A percentile compares a stretch with the other conserved stretches of the same genome.
These are phyloP conservation scores for Aquilaria sinensis DNA, from an alignment of 345 rosid genomes.

Conservation along the genomic window DNA sequence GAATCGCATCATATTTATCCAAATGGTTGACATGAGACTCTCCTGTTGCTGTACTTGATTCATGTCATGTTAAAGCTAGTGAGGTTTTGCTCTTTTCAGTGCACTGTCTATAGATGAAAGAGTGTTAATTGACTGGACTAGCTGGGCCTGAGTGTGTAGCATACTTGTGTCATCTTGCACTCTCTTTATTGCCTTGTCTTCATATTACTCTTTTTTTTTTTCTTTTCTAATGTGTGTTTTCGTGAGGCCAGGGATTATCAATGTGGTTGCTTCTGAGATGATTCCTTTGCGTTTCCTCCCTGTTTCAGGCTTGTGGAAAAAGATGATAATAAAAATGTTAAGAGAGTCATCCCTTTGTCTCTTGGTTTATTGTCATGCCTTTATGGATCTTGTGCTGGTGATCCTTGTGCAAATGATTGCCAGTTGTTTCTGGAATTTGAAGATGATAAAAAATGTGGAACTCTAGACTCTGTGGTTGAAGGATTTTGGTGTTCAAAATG, in stretches of 20 bases:
- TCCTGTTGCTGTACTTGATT: neutral
- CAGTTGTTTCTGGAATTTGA: constrained; percentile 41
- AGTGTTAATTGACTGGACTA: too few species aligned
- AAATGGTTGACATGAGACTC: neutral
- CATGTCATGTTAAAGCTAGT: too few species aligned
- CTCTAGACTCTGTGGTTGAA: constrained; percentile 42
- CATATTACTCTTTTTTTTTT: too few species aligned
- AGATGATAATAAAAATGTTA: constrained; percentile 51
- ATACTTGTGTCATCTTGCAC: too few species aligned
- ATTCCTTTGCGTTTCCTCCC: constrained; percentile 8
- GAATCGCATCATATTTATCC: neutral
- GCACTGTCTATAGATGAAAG: too few species aligned
- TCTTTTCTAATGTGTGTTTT: neutral
- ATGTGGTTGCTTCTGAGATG: constrained; percentile 7
- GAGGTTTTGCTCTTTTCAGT: too few species aligned
- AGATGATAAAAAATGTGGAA: constrained; percentile 26
- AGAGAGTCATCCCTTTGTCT: constrained; percentile 53
- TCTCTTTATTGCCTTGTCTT: too few species aligned
- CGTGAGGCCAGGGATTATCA: constrained; percentile 8
- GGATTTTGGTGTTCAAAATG: constrained; percentile 88
- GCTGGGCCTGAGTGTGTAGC: too few species aligned
- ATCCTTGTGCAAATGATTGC: constrained; percentile 41
- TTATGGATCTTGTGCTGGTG: constrained; percentile 42
- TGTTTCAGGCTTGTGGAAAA: constrained; percentile 53
- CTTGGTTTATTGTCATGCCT: constrained; percentile 81